Conservation (phyloP, 805 yeast genomes). For the Maudiozyma bulderi region DNA sequence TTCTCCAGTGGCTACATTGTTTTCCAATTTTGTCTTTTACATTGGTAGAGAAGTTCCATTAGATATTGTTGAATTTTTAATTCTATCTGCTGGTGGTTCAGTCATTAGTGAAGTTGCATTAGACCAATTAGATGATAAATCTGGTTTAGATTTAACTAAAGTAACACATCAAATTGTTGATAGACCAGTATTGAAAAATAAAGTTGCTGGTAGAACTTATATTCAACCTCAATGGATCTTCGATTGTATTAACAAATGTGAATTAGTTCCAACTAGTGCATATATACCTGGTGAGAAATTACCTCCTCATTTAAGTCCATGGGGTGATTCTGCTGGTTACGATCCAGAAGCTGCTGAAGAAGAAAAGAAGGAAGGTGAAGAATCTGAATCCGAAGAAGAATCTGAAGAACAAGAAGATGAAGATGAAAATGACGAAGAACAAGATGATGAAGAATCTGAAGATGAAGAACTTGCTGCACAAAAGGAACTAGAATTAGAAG, state of each 20-base stretch:
- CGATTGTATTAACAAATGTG: constrained; percentile 75
- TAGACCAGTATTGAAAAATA: constrained; percentile 70
- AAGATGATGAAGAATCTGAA: constrained; percentile 45
- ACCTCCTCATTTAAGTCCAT: constrained; percentile 96
- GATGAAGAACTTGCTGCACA: constrained; percentile 53
- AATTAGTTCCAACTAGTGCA: constrained; percentile 62
- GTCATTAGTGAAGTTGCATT: constrained; percentile 78
- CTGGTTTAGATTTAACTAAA: constrained; percentile 47
- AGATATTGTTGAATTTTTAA: constrained; percentile 80
- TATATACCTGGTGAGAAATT: constrained; percentile 92
- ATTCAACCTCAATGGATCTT: constrained; percentile 98
- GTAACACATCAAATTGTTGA: constrained; percentile 93
- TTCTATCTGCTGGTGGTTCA: constrained; percentile 78
- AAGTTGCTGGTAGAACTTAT: constrained; percentile 86
- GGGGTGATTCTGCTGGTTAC: constrained; percentile 94
- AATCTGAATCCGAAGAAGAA: constrained; percentile 29
- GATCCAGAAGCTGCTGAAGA: constrained; percentile 58
- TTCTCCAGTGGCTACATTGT: constrained; percentile 54
- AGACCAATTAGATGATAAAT: constrained; percentile 50
- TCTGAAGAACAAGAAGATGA: constrained; percentile 46
- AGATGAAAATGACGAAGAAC: constrained; percentile 34
- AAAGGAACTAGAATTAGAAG: constrained; percentile 84
- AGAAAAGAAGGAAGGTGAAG: constrained; percentile 34
- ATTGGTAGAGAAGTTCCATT: constrained; percentile 94
- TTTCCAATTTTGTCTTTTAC: constrained; percentile 68